Percentiles rank a stretch among this genome's conserved stretches.
Evolutionary conservation across 1,284 basidiomycete genomes (phyloP).

Genomic region (Pascua sp.): DNA sequence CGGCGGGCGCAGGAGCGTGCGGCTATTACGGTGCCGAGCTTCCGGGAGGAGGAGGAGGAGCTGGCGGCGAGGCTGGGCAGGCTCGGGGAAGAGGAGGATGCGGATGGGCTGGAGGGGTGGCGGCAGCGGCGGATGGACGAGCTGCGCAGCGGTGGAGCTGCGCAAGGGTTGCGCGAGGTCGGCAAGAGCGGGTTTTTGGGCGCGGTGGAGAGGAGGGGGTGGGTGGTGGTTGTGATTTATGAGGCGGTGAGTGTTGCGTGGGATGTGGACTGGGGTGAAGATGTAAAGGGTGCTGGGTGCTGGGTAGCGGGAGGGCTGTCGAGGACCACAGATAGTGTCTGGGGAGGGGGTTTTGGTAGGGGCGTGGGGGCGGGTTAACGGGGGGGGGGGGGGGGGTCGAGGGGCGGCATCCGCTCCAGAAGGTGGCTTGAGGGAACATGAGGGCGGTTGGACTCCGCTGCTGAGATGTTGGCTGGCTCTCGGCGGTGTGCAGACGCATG

Average conservation of each 20-base stretch:
- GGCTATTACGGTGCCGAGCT: slow-evolving; percentile 29
- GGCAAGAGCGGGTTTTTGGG: slow-evolving; percentile 35
- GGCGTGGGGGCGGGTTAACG: slow-evolving; percentile 39
- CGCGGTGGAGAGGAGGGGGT: slow-evolving; percentile 40
- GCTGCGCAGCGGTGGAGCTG: slow-evolving; percentile 20
- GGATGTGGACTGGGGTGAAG: not conserved
- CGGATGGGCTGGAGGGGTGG: slow-evolving; percentile 13
- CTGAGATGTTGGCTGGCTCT: too few species aligned
- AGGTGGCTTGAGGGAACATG: slow-evolving; percentile 1
- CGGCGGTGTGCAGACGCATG: too few species aligned
- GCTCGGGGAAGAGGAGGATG: slow-evolving; percentile 15
- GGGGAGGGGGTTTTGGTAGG: slow-evolving; percentile 18
- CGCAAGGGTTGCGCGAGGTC: slow-evolving; percentile 45
- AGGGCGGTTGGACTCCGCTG: too few species aligned
- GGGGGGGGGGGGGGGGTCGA: too few species aligned
- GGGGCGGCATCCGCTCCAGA: too few species aligned
- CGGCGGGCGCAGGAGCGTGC: slow-evolving; percentile 20
- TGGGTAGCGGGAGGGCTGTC: not conserved
- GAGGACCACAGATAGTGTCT: not conserved
- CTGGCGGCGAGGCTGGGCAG: not conserved
- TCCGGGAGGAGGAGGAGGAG: slow-evolving; percentile 30
- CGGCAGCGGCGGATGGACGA: slow-evolving; percentile 10
- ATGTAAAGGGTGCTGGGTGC: not conserved
- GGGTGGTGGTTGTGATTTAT: slow-evolving; percentile 43
- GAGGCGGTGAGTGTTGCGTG: slow-evolving; percentile 38